Evolutionary conservation across 73 alveolate species (phyloP), one percentile per base, ranked within the genome.

Genomic region (Loxodes magnus): DNA sequence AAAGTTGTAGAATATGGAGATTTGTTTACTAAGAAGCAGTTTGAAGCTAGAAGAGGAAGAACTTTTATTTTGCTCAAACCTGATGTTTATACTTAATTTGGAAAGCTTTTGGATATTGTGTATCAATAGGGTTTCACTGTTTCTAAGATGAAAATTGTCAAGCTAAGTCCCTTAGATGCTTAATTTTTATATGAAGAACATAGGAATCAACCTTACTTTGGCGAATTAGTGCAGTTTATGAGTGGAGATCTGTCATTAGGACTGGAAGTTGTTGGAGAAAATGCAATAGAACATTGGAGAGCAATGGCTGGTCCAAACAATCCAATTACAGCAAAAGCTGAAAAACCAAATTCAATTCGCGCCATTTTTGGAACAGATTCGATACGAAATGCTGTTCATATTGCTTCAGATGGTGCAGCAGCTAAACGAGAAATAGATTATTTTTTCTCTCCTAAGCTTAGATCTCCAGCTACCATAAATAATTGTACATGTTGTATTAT

Each of bases 51-150:
- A 35, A 51, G 85, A 35, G 64, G 55, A 26, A 74, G 87, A 25
- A 91, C 98, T 2, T 88, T 88, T 59, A 97, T 89, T 19, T 84
- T 91, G 98, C 84, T 91, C 35, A 91, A 91, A 48, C 98, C 98
- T 27, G 97, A 88, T 65, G 93, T 94, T 24, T 91, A 91, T 62
- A 67, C 74, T 41, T 74, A 88, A 48, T 79, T 92, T 16, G 98
- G 98, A 26, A 84, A 88, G 51, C 80, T 91, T 30, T 74, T 91
- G 7, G 87, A 78, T 30, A 64, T 72, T 48, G 75, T 91, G 38
- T 71, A 76, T 31, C 48, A 74, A 41, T 58, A 64, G 49, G 97
- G 97, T 16, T 83, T 91, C 70, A 77, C 74, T 41, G 88, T 91
- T 43, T 68, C 78, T 50, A 88, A 91, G 56, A 67, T 91, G 51